Conservation (phyloP, 2,329 filamentous ascomycete genomes). For the Paracamarosporium sp. region DNA sequence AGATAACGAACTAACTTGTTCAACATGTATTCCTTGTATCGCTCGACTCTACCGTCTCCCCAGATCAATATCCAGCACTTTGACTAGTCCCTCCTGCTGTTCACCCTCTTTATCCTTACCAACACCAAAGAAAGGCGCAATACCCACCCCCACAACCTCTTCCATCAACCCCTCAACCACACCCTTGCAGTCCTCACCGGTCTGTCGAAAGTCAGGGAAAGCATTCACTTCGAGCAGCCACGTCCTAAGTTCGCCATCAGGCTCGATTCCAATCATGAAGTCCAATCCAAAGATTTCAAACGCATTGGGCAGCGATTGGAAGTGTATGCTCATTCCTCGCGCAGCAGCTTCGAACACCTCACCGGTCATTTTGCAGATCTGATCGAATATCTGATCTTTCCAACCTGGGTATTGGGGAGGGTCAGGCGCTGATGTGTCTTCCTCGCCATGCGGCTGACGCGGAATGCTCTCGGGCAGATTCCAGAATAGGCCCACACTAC, state of each 20-base stretch:
- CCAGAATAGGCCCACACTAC: constrained; percentile 79
- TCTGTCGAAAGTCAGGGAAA: constrained; percentile 95
- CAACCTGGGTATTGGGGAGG: constrained; percentile 39
- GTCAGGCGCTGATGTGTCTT: no score
- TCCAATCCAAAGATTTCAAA: constrained; percentile 95
- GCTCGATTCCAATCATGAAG: constrained; percentile 70
- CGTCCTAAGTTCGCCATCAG: constrained; percentile 56
- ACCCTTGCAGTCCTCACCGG: constrained; percentile 73
- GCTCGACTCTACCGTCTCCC: constrained; percentile 39
- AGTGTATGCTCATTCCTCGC: constrained; percentile 83
- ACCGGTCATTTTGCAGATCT: constrained; percentile 76
- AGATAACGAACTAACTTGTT: no score
- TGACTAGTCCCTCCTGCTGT: constrained; percentile 38
- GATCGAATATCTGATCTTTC: constrained; percentile 70
- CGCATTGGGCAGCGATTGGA: constrained; percentile 84
- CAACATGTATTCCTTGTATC: no score
- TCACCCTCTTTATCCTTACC: constrained; percentile 15
- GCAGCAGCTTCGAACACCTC: constrained; percentile 89
- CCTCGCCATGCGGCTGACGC: no score
- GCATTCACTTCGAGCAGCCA: constrained; percentile 94
- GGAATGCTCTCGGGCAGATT: constrained; percentile 57
- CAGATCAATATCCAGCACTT: constrained; percentile 56
- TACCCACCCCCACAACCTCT: constrained; percentile 71
- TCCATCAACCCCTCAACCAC: constrained; percentile 80
- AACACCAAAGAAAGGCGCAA: constrained; percentile 71